phyloP scores from a whole-genome alignment of 352 stramenopile genomes.

The Globisporangium canariense region DNA sequence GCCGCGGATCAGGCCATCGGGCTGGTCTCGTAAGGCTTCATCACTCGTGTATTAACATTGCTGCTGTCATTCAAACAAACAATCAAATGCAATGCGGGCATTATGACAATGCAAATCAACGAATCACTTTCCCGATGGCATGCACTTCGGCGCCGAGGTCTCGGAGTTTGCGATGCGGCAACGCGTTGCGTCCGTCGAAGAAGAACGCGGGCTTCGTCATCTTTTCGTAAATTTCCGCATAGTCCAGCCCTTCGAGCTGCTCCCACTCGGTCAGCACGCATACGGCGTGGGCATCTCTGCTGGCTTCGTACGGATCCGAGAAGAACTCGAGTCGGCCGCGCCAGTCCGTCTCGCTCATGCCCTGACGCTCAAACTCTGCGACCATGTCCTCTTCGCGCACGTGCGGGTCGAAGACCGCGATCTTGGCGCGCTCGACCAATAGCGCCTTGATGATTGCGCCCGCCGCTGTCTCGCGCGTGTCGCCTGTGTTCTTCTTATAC shows the following conservation, averaged over 20 bases:
- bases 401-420: slow-evolving; percentile 98
- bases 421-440: slow-evolving; percentile 93
- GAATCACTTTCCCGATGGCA: slow-evolving; percentile 82
- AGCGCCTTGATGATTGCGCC: slow-evolving; percentile 97
- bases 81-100: background rate
- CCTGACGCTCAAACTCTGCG: slow-evolving; percentile 78
- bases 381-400: slow-evolving; percentile 95
- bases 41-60: background rate
- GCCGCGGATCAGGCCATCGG: slow-evolving; percentile 39
- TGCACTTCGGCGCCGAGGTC: slow-evolving; percentile 98
- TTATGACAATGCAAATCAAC: background rate
- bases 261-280: slow-evolving; percentile 44
- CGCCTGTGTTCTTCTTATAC: slow-evolving; percentile 99
- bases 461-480: slow-evolving; percentile 97
- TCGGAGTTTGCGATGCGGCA: slow-evolving; percentile 92
- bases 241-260: slow-evolving; percentile 98
- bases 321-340: slow-evolving; percentile 25
- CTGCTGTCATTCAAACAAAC: background rate
- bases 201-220: slow-evolving; percentile 99
- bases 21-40: slow-evolving; percentile 12
- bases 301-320: slow-evolving; percentile 90
- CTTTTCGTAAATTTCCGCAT: slow-evolving; percentile 91
- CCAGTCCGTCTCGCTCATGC: slow-evolving; percentile 81
- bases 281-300: slow-evolving; percentile 91
- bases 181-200: slow-evolving; percentile 98